Evolutionary conservation across 305 asterid species (phyloP).

Genomic region (Fraxinus greggii): DNA sequence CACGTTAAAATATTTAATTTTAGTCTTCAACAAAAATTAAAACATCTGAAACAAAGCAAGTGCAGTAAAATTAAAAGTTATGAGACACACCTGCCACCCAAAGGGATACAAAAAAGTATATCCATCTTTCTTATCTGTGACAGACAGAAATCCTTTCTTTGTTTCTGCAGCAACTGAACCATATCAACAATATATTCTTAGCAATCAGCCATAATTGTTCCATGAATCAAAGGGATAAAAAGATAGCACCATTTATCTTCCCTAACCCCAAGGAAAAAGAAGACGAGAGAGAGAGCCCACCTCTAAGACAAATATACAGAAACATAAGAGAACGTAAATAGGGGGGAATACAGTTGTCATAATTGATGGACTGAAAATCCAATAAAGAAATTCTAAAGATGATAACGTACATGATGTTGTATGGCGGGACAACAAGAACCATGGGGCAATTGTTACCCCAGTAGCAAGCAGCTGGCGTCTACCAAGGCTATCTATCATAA

Average conservation of each 20-base stretch:
- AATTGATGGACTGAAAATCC: neutral
- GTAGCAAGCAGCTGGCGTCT: conserved; percentile 58
- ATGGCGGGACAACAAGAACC: conserved; percentile 45
- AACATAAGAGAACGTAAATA: neutral
- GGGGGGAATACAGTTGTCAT: neutral
- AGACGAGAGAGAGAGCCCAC: neutral
- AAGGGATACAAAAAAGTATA: conserved; percentile 80
- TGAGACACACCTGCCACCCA: conserved; percentile 78
- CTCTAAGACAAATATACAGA: neutral
- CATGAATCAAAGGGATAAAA: conserved; percentile 15
- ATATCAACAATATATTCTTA: conserved; percentile 52
- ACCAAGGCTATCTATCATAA: conserved; percentile 45
- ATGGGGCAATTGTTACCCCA: conserved; percentile 49
- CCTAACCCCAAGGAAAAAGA: neutral
- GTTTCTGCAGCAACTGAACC: conserved; percentile 94
- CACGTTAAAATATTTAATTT: neutral
- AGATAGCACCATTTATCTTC: neutral
- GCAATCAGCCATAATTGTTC: conserved; percentile 36
- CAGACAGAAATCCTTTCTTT: conserved; percentile 77
- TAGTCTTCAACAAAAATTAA: neutral
- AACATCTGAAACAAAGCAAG: neutral
- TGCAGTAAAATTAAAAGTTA: conserved; percentile 6
- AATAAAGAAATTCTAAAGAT: neutral
- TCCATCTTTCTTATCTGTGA: conserved; percentile 78
- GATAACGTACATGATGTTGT: conserved; percentile 50